Percentiles rank a stretch among this genome's conserved stretches.
These are phyloP conservation scores for Castanopsis chinensis DNA, from an alignment of 306 rosid genomes.

Conservation along the genomic window DNA sequence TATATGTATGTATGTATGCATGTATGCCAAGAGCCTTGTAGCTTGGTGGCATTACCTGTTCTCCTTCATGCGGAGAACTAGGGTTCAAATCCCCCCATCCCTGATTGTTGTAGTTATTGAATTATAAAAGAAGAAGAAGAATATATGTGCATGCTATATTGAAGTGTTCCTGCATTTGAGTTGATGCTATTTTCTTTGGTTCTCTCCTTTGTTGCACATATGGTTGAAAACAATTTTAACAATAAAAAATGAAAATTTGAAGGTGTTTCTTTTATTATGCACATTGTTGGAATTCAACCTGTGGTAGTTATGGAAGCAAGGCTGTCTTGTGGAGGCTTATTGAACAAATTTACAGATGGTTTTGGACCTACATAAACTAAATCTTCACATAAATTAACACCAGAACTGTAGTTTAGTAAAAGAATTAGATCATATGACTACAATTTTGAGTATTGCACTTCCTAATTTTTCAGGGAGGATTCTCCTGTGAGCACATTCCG, in stretches of 20 bases:
- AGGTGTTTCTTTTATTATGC: not conserved
- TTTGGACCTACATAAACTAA: not conserved
- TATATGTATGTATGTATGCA: not conserved
- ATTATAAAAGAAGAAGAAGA: no score
- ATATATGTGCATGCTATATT: not conserved
- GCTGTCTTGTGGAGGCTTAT: not conserved
- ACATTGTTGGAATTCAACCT: not conserved
- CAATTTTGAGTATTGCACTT: slow-evolving; percentile 7
- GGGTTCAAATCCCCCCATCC: no score
- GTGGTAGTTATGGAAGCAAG: not conserved
- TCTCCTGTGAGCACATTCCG: slow-evolving; percentile 82
- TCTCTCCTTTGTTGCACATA: not conserved
- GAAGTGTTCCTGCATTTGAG: not conserved
- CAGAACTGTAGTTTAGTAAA: slow-evolving; percentile 16
- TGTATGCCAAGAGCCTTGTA: no score
- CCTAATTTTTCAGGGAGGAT: slow-evolving; percentile 72
- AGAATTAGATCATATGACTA: not conserved
- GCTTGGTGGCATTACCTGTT: no score
- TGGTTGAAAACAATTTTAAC: not conserved
- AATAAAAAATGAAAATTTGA: not conserved
- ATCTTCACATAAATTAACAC: not conserved
- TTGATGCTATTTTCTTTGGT: not conserved
- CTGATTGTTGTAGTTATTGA: no score
- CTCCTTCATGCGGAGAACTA: no score
- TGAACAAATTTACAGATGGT: not conserved